Conservation (phyloP, 2,329 filamentous ascomycete species). For the Penicillium sp. region DNA sequence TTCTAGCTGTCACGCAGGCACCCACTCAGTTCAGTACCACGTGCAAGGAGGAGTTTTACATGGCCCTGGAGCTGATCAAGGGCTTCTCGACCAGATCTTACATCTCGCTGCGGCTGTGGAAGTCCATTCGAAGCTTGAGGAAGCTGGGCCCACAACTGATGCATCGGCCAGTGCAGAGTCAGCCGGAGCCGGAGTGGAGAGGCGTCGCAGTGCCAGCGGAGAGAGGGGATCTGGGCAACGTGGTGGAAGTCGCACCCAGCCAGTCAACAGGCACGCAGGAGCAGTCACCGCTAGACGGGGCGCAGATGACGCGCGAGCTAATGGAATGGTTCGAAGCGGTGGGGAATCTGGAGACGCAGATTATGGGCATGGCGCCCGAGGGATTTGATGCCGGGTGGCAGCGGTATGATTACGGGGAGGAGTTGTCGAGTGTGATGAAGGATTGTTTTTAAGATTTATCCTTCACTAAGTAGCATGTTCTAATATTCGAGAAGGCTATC, state of each 20-base stretch:
- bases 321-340: conserved; percentile 56
- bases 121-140: conserved; percentile 52
- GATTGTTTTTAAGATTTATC: too few relatives aligned
- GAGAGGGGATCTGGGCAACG: too few relatives aligned
- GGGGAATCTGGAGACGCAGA: conserved; percentile 42
- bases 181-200: background rate
- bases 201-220: conserved; percentile 43
- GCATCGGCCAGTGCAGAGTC: conserved; percentile 37
- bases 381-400: too few relatives aligned
- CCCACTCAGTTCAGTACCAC: conserved; percentile 50
- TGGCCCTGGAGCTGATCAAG: conserved; percentile 55
- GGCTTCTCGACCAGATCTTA: conserved; percentile 53
- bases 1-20: conserved; percentile 55
- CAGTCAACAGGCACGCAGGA: too few relatives aligned
- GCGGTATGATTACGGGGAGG: conserved; percentile 49
- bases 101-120: conserved; percentile 54
- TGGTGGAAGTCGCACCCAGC: too few relatives aligned
- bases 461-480: too few relatives aligned
- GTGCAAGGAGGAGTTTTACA: conserved; percentile 57
- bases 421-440: conserved; percentile 50
- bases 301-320: conserved; percentile 51
- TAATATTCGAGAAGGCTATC: too few relatives aligned
- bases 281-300: conserved; percentile 40
- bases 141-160: conserved; percentile 53
- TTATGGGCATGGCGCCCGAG: conserved; percentile 30